These are phyloP conservation scores for Diaporthe ampelina DNA, from an alignment of 2,329 filamentous ascomycete genomes.

Conservation along the genomic window DNA sequence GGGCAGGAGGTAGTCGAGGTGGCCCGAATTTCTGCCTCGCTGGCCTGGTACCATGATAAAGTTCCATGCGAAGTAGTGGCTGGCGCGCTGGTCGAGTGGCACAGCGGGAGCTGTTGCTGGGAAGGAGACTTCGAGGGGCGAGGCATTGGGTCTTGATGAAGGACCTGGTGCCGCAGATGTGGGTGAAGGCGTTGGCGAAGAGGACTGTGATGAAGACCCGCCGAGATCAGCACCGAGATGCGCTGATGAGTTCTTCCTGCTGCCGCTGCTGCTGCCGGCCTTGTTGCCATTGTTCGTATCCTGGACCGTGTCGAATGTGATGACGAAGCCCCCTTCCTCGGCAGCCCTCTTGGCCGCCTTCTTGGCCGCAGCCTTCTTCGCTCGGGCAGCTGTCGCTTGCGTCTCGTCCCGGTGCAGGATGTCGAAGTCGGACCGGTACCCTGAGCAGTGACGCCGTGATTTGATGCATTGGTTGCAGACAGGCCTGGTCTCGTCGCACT, in stretches of 20 bases:
- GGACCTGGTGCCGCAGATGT: slow-evolving; percentile 33
- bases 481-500: slow-evolving; percentile 78
- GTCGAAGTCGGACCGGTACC: slow-evolving; percentile 79
- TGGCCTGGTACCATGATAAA: slow-evolving; percentile 68
- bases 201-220: neutral
- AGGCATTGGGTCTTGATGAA: slow-evolving; percentile 38
- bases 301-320: slow-evolving; percentile 29
- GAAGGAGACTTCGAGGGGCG: slow-evolving; percentile 43
- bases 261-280: neutral
- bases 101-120: slow-evolving; percentile 55
- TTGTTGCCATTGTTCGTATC: neutral
- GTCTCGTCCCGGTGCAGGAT: slow-evolving; percentile 81
- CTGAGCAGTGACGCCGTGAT: slow-evolving; percentile 73
- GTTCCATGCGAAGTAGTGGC: slow-evolving; percentile 72
- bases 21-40: slow-evolving; percentile 61
- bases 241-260: neutral
- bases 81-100: slow-evolving; percentile 67
- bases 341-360: slow-evolving; percentile 54
- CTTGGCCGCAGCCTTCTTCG: slow-evolving; percentile 69
- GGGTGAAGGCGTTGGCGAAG: slow-evolving; percentile 43
- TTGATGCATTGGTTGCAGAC: slow-evolving; percentile 76
- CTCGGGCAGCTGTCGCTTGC: slow-evolving; percentile 74
- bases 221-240: too few relatives aligned
- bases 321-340: slow-evolving; percentile 43
- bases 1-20: slow-evolving; percentile 71